Percentiles rank a stretch among this genome's conserved stretches.
These are phyloP conservation scores for Clavaria fumosa DNA, from an alignment of 768 basidiomycete species.

Conservation along the genomic window DNA sequence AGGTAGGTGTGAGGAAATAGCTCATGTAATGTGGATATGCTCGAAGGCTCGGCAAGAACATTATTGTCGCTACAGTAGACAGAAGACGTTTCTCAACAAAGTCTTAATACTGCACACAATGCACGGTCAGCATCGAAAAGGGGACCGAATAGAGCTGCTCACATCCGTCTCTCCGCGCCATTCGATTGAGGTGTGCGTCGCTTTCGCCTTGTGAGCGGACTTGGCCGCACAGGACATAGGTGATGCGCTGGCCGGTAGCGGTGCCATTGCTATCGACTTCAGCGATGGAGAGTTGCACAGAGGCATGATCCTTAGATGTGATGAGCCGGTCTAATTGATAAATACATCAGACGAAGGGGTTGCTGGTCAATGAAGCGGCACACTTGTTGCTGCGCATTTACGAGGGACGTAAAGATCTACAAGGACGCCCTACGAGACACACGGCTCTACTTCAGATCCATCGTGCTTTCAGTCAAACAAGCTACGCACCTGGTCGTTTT, in stretches of 20 bases:
- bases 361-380: constrained; percentile 12
- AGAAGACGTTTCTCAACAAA: too few species aligned
- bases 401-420: constrained; percentile 99
- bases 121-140: too few species aligned
- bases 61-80: too few species aligned
- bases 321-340: constrained; percentile 73
- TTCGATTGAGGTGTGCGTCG: constrained; percentile 91
- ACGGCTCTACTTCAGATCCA: constrained; percentile 2
- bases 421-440: constrained; percentile 64
- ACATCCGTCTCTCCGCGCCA: constrained; percentile 93
- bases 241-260: constrained; percentile 64
- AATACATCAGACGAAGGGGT: background rate
- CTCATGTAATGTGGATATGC: too few species aligned
- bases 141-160: constrained; percentile 25
- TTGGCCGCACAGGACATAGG: constrained; percentile 89
- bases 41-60: too few species aligned
- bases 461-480: background rate
- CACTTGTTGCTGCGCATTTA: constrained; percentile 98
- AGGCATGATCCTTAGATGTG: constrained; percentile 97
- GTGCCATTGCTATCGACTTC: constrained; percentile 88
- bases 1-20: too few species aligned
- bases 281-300: constrained; percentile 88
- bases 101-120: too few species aligned
- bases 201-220: constrained; percentile 92
- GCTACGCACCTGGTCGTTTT: constrained; percentile 71